These are phyloP conservation scores for Sextonia rubra DNA, from an alignment of 164 flowering plant species.

Conservation along the genomic window DNA sequence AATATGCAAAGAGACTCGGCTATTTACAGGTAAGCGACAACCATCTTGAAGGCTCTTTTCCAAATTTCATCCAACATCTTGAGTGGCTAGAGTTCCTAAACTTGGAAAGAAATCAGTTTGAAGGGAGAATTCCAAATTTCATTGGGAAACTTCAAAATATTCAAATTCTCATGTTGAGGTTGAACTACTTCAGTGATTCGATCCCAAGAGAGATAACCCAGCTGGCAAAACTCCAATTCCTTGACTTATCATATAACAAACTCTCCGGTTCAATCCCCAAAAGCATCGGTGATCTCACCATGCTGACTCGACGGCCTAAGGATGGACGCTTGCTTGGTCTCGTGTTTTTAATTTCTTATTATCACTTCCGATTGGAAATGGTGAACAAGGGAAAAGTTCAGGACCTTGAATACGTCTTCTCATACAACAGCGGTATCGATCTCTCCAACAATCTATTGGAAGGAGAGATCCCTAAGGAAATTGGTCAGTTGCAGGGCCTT, in stretches of 20 bases:
- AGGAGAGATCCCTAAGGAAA: conserved; percentile 12
- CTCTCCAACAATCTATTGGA: conserved; percentile 12
- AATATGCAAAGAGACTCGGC: no score
- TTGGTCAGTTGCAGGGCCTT: conserved; percentile 17
- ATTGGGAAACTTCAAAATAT: background rate
- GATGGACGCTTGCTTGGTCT: no score
- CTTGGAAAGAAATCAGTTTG: no score
- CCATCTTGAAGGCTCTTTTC: no score
- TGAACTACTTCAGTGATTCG: background rate
- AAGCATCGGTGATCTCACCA: no score
- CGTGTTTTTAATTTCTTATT: background rate
- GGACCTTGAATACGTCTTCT: background rate
- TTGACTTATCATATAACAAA: no score
- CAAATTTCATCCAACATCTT: no score
- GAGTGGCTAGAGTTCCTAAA: no score
- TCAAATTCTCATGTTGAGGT: background rate
- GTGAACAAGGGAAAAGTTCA: conserved; percentile 12
- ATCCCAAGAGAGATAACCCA: conserved; percentile 4
- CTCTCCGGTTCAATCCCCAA: no score
- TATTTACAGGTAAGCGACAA: no score
- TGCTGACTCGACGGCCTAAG: no score
- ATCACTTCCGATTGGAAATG: conserved; percentile 9
- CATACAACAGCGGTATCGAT: conserved; percentile 16
- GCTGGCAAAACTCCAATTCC: conserved; percentile 7
- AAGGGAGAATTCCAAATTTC: no score